Evolutionary conservation across 2,329 filamentous ascomycete genomes (phyloP).

Genomic region (Colletotrichum coccodes): DNA sequence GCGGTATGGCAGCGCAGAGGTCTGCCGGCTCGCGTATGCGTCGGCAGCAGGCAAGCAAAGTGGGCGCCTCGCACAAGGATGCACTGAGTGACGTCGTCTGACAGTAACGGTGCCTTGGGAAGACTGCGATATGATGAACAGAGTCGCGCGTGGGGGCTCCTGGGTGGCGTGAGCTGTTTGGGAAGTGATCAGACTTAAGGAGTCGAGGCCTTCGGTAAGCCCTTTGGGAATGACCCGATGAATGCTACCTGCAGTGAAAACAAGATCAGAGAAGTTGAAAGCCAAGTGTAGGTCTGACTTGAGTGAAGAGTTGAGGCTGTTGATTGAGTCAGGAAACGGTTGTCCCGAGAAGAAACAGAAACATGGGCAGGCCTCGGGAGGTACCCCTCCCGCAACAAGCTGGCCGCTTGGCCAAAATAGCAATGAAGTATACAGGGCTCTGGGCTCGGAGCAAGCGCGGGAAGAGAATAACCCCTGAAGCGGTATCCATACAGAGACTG

Average conservation of each 20-base stretch:
- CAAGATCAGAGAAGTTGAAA: not conserved
- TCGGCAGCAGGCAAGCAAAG: conserved; percentile 20
- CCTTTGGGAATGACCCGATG: not conserved
- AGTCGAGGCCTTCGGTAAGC: not conserved
- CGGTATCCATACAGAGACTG: conserved; percentile 14
- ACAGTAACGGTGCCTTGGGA: conserved; percentile 10
- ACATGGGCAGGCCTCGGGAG: not conserved
- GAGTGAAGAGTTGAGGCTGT: conserved; percentile 10
- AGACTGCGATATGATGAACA: conserved; percentile 5
- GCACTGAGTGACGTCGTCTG: conserved; percentile 27
- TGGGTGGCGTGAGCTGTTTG: conserved; percentile 15
- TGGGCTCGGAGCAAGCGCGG: conserved; percentile 4
- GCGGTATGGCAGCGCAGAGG: conserved; percentile 14
- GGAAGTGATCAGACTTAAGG: not conserved
- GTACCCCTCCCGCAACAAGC: not conserved
- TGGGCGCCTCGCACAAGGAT: conserved; percentile 18
- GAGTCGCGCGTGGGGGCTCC: conserved; percentile 21
- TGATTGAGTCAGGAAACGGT: conserved; percentile 20
- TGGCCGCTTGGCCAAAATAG: conserved; percentile 20
- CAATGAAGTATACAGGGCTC: conserved; percentile 6
- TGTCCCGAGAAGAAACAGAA: conserved; percentile 9
- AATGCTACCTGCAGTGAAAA: not conserved
- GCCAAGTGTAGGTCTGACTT: not conserved
- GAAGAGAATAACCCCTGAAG: conserved; percentile 17
- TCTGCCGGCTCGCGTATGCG: conserved; percentile 14